Percentiles rank a stretch among this genome's conserved stretches.
phyloP scores from a whole-genome alignment of 345 rosid species.

The Citrus inodora region DNA sequence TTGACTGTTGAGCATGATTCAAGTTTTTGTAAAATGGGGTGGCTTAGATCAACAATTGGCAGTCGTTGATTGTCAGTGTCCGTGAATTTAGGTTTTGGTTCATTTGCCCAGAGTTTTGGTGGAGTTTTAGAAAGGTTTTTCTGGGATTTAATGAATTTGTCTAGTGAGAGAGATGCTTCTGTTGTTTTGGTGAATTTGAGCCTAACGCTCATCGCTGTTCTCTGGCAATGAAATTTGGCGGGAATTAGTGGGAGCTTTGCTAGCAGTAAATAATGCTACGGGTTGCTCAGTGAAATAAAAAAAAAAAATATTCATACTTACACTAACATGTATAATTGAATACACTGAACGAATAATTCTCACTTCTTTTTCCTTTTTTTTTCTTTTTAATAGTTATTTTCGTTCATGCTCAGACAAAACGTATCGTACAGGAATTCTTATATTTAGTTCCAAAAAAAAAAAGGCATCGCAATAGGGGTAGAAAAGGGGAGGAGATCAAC shows the following conservation, averaged over 20 bases:
- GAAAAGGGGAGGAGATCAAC: too few species aligned
- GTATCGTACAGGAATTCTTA: too few species aligned
- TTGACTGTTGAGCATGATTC: conserved; percentile 29
- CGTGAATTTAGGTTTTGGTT: conserved; percentile 17
- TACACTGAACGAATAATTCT: too few species aligned
- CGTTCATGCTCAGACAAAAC: too few species aligned
- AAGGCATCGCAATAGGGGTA: too few species aligned
- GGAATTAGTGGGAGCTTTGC: neutral
- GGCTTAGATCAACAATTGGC: conserved; percentile 20
- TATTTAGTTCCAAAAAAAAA: too few species aligned
- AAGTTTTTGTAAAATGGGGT: conserved; percentile 38
- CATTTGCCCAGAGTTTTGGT: conserved; percentile 43
- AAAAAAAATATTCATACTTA: too few species aligned
- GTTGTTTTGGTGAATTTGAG: conserved; percentile 14
- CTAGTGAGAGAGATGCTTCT: conserved; percentile 28
- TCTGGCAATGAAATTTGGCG: neutral
- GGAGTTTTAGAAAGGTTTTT: conserved; percentile 40
- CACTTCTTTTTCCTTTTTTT: too few species aligned
- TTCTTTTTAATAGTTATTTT: too few species aligned
- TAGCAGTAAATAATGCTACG: neutral
- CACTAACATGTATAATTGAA: too few species aligned
- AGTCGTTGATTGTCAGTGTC: neutral
- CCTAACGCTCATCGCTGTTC: conserved; percentile 13
- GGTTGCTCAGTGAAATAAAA: neutral
- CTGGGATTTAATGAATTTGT: conserved; percentile 40